Percentiles rank a stretch among this genome's conserved stretches.
Conservation (phyloP, 2,329 filamentous ascomycete genomes). For the Fusarium proliferatum region DNA sequence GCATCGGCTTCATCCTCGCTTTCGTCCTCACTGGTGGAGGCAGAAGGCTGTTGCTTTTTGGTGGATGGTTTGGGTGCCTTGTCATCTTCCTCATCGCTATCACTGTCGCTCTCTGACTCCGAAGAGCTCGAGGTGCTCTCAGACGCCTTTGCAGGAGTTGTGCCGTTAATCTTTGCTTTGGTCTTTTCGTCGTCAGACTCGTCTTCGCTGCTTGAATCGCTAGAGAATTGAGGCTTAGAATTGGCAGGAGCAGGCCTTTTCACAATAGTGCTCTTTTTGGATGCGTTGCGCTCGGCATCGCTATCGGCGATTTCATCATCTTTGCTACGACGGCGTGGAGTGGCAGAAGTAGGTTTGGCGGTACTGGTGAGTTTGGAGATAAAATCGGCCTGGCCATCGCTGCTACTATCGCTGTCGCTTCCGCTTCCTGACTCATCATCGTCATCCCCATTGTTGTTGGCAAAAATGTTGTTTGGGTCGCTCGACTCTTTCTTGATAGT, state of each 20-base stretch:
- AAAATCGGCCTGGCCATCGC: constrained; percentile 42
- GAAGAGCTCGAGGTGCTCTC: constrained; percentile 43
- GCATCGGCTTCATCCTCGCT: constrained; percentile 42
- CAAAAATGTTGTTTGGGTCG: constrained; percentile 46
- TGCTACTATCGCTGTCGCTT: constrained; percentile 39
- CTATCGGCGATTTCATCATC: constrained; percentile 57
- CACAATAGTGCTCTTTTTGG: constrained; percentile 35
- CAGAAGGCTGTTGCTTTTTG: constrained; percentile 32
- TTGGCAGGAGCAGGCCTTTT: constrained; percentile 35
- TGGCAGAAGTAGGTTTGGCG: constrained; percentile 26
- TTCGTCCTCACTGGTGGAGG: constrained; percentile 43
- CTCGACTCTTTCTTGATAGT: constrained; percentile 48
- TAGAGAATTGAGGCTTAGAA: constrained; percentile 33
- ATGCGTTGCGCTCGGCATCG: constrained; percentile 52
- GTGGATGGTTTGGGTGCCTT: constrained; percentile 29
- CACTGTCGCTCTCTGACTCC: constrained; percentile 46
- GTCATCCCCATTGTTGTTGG: constrained; percentile 47
- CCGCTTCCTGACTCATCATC: constrained; percentile 48
- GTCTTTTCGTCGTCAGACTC: constrained; percentile 43
- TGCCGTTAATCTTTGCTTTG: constrained; percentile 39
- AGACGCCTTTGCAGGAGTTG: constrained; percentile 20
- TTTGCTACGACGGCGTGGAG: constrained; percentile 45
- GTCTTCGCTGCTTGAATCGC: constrained; percentile 46
- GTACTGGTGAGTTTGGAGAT: constrained; percentile 48
- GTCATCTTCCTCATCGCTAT: constrained; percentile 43